These are phyloP conservation scores for Rhinocladiella similis DNA, from an alignment of 2,329 filamentous ascomycete genomes.

Conservation along the genomic window DNA sequence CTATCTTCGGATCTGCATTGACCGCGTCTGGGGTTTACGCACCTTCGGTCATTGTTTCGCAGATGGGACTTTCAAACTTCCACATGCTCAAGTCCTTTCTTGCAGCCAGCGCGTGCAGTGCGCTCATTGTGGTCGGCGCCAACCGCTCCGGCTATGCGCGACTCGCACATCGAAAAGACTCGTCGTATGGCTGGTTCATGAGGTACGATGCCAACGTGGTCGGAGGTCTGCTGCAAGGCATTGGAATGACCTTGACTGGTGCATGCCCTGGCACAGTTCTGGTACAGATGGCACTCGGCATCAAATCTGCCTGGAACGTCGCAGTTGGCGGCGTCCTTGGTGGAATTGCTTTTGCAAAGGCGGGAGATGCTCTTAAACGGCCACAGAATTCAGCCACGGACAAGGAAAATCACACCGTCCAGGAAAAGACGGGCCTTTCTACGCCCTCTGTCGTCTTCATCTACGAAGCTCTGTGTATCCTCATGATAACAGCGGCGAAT, in stretches of 20 bases:
- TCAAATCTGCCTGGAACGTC: constrained; percentile 53
- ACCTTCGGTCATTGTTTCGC: constrained; percentile 60
- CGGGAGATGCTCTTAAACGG: constrained; percentile 14
- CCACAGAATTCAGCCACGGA: not conserved
- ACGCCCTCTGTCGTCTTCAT: constrained; percentile 36
- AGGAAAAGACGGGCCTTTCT: constrained; percentile 20
- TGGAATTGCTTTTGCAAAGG: constrained; percentile 43
- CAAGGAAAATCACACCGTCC: constrained; percentile 17
- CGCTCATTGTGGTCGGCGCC: constrained; percentile 52
- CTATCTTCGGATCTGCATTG: constrained; percentile 63
- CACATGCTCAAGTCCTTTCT: constrained; percentile 68
- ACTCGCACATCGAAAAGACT: constrained; percentile 52
- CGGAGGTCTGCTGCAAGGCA: constrained; percentile 62
- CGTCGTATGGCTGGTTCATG: constrained; percentile 55
- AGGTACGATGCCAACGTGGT: constrained; percentile 65
- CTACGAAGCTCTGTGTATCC: constrained; percentile 46
- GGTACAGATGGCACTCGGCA: constrained; percentile 58
- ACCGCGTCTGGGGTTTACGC: constrained; percentile 61
- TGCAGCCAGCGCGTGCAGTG: constrained; percentile 61
- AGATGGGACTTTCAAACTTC: constrained; percentile 62
- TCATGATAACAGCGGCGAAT: constrained; percentile 38
- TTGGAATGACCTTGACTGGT: constrained; percentile 67
- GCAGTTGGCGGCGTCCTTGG: constrained; percentile 57
- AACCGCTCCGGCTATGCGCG: constrained; percentile 46
- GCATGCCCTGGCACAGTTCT: constrained; percentile 67